Base-by-base conservation (phyloP, 495 filamentous ascomycete species). In the Aspergillus nanangensis region DNA sequence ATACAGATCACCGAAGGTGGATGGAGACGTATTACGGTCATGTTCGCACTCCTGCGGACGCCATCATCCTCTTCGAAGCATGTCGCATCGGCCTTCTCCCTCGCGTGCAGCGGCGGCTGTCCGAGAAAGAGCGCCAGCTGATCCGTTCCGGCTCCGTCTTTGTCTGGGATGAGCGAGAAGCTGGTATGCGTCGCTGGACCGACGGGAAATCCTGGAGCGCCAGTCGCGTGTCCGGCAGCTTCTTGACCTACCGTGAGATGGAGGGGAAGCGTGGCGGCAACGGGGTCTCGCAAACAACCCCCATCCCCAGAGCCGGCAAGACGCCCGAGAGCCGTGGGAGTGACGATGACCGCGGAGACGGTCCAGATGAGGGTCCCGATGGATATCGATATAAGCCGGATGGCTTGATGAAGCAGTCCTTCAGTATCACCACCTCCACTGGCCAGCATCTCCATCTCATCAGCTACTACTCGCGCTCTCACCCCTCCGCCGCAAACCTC, bases 151-250 rank as follows among this genome's bases (percentile, higher is more conserved):
- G 93, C 14, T 97, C 94, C 0, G 92, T 98, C 7, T 98, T 96
- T 59, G 93, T 98, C 24, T 98, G 93, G 93, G 94, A 97, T 66
- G 93, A 98, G 74, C 76, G 92, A 52, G 93, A 98, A 74, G 93
- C 93, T 8, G 93, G 93, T 44, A 98, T 98, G 93, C 79, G 93
- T 46, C 76, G 93, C 66, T 98, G 93, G 93, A 98, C 93, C 0
- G 93, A 98, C 56, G 93, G 93, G 17, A 98, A 98, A 63, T 97
- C 93, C 34, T 98, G 93, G 93, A 97, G 94, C 57, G 93, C 93
- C 19, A 96, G 92, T 62, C 81, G 93, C 44, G 93, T 98, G 2
- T 96, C 94, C 0, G 93, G 93, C 14, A 97, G 94, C 70, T 98
- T 98, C 59, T 69, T 98, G 42, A 98, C 93, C 2, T 98, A 98